These are phyloP conservation scores for Coemansia sp. DNA, from an alignment of 192 early-diverging fungal genomes.

Conservation along the genomic window DNA sequence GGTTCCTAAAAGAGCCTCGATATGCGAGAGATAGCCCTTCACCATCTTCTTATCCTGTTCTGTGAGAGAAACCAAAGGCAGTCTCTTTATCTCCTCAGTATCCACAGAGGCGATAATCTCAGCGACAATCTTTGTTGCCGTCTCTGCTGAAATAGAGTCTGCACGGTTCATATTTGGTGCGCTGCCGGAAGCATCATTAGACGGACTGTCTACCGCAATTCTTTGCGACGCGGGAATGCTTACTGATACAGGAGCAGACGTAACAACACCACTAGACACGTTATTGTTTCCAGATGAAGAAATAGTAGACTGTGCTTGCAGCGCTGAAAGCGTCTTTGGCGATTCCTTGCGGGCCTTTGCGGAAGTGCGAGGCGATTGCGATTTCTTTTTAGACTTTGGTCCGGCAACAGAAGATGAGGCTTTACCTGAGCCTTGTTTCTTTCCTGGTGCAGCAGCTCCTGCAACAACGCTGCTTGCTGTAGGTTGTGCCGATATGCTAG, in stretches of 20 bases:
- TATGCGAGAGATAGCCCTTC: conserved; percentile 13
- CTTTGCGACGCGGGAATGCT: background rate
- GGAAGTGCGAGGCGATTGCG: conserved; percentile 43
- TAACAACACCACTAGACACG: background rate
- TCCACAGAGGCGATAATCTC: conserved; percentile 15
- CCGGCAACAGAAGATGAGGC: conserved; percentile 33
- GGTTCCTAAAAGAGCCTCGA: conserved; percentile 20
- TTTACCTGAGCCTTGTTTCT: conserved; percentile 38
- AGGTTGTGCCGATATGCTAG: background rate
- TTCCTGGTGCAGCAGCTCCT: conserved; percentile 6
- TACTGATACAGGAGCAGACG: background rate
- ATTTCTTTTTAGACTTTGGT: conserved; percentile 48
- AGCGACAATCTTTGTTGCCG: conserved; percentile 23
- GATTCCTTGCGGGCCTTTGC: conserved; percentile 41
- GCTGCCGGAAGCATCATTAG: conserved; percentile 1
- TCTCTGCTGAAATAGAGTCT: conserved; percentile 33
- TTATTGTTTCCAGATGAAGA: background rate
- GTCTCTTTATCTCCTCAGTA: background rate
- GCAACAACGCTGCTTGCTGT: conserved; percentile 11
- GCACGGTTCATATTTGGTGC: conserved; percentile 11
- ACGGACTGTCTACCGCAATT: background rate
- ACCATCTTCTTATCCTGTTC: conserved; percentile 32
- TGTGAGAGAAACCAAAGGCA: conserved; percentile 11
- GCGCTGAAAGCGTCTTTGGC: background rate
- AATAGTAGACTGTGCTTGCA: background rate